phyloP scores from a whole-genome alignment of 768 basidiomycete genomes.

The Lactifluus hygrophoroides region DNA sequence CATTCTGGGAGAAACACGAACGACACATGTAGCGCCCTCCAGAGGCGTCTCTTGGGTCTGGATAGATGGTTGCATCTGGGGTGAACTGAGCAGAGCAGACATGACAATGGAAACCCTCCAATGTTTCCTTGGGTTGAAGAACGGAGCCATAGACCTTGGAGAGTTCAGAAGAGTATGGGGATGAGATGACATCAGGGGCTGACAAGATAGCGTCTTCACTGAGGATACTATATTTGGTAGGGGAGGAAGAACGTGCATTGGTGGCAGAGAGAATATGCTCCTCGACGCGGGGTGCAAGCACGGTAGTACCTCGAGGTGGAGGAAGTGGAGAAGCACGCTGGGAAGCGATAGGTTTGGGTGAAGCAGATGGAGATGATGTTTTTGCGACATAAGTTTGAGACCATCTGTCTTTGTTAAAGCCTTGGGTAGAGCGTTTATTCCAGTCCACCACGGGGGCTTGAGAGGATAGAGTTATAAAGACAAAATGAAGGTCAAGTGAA shows the following conservation, averaged over 20 bases:
- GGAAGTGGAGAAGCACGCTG: conserved; percentile 26
- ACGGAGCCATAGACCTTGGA: conserved; percentile 83
- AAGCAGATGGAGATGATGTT: conserved; percentile 38
- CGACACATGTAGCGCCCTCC: conserved; percentile 58
- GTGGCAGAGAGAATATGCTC: conserved; percentile 51
- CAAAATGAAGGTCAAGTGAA: background rate
- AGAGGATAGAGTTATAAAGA: background rate
- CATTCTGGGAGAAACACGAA: conserved; percentile 59
- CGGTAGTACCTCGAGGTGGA: conserved; percentile 42
- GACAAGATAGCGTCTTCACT: conserved; percentile 30
- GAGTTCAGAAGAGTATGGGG: conserved; percentile 45
- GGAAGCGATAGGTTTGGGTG: conserved; percentile 22
- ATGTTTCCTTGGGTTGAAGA: conserved; percentile 66
- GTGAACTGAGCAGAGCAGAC: conserved; percentile 57
- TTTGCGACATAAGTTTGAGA: conserved; percentile 66
- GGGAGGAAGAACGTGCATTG: conserved; percentile 45
- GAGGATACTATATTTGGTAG: conserved; percentile 38
- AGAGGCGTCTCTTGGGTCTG: conserved; percentile 41
- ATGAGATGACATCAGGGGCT: conserved; percentile 49
- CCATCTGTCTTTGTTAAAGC: conserved; percentile 57
- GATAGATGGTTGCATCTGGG: conserved; percentile 82
- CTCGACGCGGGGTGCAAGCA: conserved; percentile 41
- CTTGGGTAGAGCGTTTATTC: conserved; percentile 39
- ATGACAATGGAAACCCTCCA: conserved; percentile 61
- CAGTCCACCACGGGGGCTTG: conserved; percentile 65